Base-by-base conservation (phyloP, 2,329 filamentous ascomycete genomes). In the Colletotrichum tropicale region DNA sequence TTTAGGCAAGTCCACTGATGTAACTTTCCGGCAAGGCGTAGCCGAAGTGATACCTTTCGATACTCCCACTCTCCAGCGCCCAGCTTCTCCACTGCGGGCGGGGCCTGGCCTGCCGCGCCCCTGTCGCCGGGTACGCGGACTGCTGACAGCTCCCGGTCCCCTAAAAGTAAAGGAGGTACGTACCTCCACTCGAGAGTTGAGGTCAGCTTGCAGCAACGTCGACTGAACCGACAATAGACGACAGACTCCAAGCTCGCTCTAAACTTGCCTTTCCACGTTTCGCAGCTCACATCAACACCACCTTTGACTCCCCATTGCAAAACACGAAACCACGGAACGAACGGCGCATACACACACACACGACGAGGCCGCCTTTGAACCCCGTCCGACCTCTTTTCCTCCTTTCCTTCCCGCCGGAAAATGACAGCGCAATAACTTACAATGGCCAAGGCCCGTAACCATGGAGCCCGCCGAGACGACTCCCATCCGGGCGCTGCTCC, bases 341-440 rank as follows among this genome's bases (percentile, higher is more conserved):
- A 8, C 30, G 62, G 38, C 26, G 36, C 74, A 26, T 56, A 55
- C 36, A 34, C 36, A 74, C 28, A 56, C 43, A 13, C 15, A 16
- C 30, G 32, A 38, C 60, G 36, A 70, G 66, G 36, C 21, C 48
- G 52, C 36, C 30, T 30, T 32, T 30, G 32, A 55, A 48, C 56
- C 64, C 28, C 36, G 28, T 64, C 48, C 34, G 21, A 16, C 21
- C 8, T 18, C 21, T 64, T 26, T 36, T 26, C 34, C 26, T 52
- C 34, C 21, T 18, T 32, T 43, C 21, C 36, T 64, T 26, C 55
- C 64, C 67, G n/a, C 66, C 52, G 62, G 74, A 77, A 77, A 71
- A 77, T 77, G 76, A 70, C 67, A 66, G 36, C 74, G 77, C 77
- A 74, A 78, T 78, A 78, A 77, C 70, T 76, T 76, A 77, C 71